These are phyloP conservation scores for Brassica incana DNA, from an alignment of 345 rosid species.

Conservation along the genomic window DNA sequence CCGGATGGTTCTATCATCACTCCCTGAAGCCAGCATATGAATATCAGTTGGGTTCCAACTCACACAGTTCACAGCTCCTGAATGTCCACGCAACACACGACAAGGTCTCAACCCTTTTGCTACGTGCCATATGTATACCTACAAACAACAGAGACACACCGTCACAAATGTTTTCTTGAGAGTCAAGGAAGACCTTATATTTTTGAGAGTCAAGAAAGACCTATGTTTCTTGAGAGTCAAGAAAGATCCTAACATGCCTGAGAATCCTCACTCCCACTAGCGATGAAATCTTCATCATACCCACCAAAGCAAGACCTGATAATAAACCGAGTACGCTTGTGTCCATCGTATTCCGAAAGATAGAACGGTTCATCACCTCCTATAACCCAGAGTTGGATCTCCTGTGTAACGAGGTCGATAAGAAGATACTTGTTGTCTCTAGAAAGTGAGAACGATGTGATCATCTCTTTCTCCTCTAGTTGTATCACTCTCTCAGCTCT, in stretches of 20 bases:
- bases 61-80: conserved; percentile 61
- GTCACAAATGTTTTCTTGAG: not conserved
- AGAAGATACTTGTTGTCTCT: conserved; percentile 43
- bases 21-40: conserved; percentile 62
- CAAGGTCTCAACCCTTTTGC: not conserved
- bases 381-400: conserved; percentile 57
- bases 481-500: conserved; percentile 41
- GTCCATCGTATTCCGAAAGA: conserved; percentile 42
- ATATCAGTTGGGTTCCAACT: conserved; percentile 57
- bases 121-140: conserved; percentile 65
- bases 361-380: conserved; percentile 29
- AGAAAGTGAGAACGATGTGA: conserved; percentile 63
- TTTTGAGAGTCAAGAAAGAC: no score
- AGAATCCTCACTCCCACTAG: conserved; percentile 50
- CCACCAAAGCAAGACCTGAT: conserved; percentile 74
- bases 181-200: not conserved
- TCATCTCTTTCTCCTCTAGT: conserved; percentile 26
- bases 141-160: conserved; percentile 8
- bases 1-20: conserved; percentile 36
- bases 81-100: conserved; percentile 46
- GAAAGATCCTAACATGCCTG: not conserved
- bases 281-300: conserved; percentile 47
- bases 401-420: conserved; percentile 48
- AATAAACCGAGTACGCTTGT: conserved; percentile 47
- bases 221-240: not conserved